Percentiles rank a stretch among this genome's conserved stretches.
phyloP scores from a whole-genome alignment of 495 filamentous ascomycete species.

The Gamarada debralockiae region DNA sequence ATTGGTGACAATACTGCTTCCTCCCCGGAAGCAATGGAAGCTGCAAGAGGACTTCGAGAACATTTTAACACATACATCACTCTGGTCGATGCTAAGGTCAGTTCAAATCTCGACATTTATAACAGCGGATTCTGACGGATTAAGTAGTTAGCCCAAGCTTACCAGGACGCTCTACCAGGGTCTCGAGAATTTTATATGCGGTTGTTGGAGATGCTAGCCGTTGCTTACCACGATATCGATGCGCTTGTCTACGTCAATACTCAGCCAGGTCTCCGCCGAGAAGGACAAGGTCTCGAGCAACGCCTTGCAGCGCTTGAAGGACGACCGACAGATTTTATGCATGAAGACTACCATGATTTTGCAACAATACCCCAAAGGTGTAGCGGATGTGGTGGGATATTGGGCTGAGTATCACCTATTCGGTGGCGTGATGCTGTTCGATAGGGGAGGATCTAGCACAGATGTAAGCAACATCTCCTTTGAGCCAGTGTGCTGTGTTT shows the following conservation, averaged over 20 bases:
- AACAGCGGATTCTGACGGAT: constrained; percentile 4
- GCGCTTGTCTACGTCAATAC: constrained; percentile 21
- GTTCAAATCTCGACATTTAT: no score
- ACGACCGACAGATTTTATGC: constrained; percentile 23
- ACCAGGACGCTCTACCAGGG: constrained; percentile 17
- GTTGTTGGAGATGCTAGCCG: constrained; percentile 27
- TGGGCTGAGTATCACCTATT: constrained; percentile 31
- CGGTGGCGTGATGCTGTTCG: constrained; percentile 32
- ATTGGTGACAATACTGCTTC: constrained; percentile 3
- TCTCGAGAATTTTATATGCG: constrained; percentile 19
- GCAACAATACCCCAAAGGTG: constrained; percentile 26
- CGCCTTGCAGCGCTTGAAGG: constrained; percentile 4
- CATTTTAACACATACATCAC: constrained; percentile 21
- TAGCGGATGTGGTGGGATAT: constrained; percentile 31
- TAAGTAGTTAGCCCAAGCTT: constrained; percentile 17
- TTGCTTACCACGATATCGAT: constrained; percentile 28
- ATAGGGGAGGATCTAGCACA: constrained; percentile 16
- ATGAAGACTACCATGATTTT: constrained; percentile 21
- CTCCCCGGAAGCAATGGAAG: constrained; percentile 4
- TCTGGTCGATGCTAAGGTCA: constrained; percentile 11
- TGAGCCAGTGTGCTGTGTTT: constrained; percentile 1
- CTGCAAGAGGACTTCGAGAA: constrained; percentile 17
- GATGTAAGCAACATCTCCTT: constrained; percentile 10
- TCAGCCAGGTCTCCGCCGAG: constrained; percentile 5
- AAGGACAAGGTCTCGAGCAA: constrained; percentile 11